A percentile compares a stretch with the other conserved stretches of the same genome.
phyloP scores from a whole-genome alignment of 1,139 yeast species.

The Taphrina betulina region DNA sequence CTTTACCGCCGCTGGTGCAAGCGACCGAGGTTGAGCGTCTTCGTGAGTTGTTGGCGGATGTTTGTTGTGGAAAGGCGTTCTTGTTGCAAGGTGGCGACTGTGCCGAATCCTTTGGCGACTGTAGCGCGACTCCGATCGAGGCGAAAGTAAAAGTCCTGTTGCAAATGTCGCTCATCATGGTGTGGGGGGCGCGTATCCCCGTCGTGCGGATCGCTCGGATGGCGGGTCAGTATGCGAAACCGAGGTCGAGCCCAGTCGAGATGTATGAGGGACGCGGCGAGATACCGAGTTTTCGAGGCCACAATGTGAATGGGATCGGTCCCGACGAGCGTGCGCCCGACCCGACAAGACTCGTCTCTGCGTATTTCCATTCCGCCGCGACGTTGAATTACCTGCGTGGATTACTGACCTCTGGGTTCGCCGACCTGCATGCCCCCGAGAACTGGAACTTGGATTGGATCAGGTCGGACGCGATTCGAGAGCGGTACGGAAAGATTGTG shows the following conservation, averaged over 20 bases:
- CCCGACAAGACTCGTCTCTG: conserved; percentile 48
- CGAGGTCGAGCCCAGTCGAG: conserved; percentile 45
- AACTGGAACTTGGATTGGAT: conserved; percentile 51
- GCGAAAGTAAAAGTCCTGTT: conserved; percentile 48
- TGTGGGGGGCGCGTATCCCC: conserved; percentile 42
- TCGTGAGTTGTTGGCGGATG: conserved; percentile 45
- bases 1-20: conserved; percentile 49
- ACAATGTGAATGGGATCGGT: conserved; percentile 50
- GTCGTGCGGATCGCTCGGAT: conserved; percentile 49
- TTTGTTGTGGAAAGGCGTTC: conserved; percentile 50
- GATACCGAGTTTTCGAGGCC: conserved; percentile 49
- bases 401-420: conserved; percentile 47
- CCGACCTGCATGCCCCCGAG: conserved; percentile 48
- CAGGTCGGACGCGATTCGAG: conserved; percentile 44
- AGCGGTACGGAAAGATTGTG: conserved; percentile 47
- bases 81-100: conserved; percentile 53
- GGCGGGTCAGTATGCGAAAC: conserved; percentile 51
- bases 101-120: conserved; percentile 50
- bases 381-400: conserved; percentile 48
- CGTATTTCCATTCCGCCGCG: conserved; percentile 52
- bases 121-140: conserved; percentile 45
- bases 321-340: conserved; percentile 47
- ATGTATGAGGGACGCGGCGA: conserved; percentile 47
- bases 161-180: conserved; percentile 50
- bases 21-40: conserved; percentile 44